phyloP scores from a whole-genome alignment of 768 basidiomycete species.

The Leccinum obscurum region DNA sequence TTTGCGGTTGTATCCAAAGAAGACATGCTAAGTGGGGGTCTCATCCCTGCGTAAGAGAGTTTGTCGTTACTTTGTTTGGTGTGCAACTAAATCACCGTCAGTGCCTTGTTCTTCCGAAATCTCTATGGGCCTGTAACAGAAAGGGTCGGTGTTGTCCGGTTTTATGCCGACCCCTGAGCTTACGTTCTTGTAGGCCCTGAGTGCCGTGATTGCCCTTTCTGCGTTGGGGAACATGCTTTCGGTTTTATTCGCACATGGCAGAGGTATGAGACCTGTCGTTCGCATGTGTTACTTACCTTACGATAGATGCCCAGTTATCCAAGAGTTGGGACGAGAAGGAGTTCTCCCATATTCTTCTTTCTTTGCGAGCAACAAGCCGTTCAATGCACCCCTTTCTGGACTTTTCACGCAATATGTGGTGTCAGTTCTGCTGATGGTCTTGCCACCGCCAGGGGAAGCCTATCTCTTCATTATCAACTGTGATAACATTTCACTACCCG shows the following conservation, averaged over 20 bases:
- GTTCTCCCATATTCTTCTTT: slow-evolving; percentile 64
- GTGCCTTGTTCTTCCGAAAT: slow-evolving; percentile 74
- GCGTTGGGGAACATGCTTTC: slow-evolving; percentile 65
- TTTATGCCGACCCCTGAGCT: not conserved
- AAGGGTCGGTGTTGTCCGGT: slow-evolving; percentile 39
- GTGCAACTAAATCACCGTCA: slow-evolving; percentile 20
- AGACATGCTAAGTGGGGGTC: slow-evolving; percentile 63
- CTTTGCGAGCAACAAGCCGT: slow-evolving; percentile 73
- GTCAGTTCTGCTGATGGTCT: slow-evolving; percentile 53
- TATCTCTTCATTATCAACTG: slow-evolving; percentile 71
- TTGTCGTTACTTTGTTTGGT: not conserved
- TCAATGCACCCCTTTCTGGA: slow-evolving; percentile 63
- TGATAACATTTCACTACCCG: slow-evolving; percentile 25
- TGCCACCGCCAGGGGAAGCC: slow-evolving; percentile 70
- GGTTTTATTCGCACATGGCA: slow-evolving; percentile 63
- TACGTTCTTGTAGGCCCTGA: slow-evolving; percentile 46
- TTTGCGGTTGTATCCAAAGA: slow-evolving; percentile 70
- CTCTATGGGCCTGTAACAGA: slow-evolving; percentile 65
- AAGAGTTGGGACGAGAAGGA: slow-evolving; percentile 73
- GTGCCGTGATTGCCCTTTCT: slow-evolving; percentile 62
- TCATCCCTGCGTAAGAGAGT: slow-evolving; percentile 63
- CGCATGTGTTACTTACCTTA: slow-evolving; percentile 3
- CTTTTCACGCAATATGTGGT: slow-evolving; percentile 62
- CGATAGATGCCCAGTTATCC: slow-evolving; percentile 48
- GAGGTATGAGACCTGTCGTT: slow-evolving; percentile 44